Base-by-base conservation (phyloP, 768 basidiomycete genomes). In the Terana coerulea region DNA sequence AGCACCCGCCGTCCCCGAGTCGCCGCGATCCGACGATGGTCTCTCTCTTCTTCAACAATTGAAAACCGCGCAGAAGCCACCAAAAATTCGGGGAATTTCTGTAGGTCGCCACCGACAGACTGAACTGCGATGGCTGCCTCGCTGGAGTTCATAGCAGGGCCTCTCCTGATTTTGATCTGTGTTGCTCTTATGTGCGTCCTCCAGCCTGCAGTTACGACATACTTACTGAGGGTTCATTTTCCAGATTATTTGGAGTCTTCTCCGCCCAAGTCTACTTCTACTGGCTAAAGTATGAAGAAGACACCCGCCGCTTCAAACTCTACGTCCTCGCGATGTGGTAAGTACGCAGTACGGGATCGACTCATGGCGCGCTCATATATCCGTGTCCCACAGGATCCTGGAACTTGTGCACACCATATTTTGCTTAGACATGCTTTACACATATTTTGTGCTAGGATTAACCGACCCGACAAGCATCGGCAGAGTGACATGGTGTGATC, bases 261-360 rank as follows among this genome's bases (percentile, higher is more conserved):
- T 22, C 35, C 9, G 26, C 47, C 24, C 47, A 49, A 17, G 35
- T 49, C 11, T 49, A 49, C 25, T 49, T 14, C 34, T 49, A 49
- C 21, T 37, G 35, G 25, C 8, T 14, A 3, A 21, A 21, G 7
- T 49, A 49, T 17, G 35, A 49, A 5, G 39, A 36, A 14, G 47
- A 49, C 28, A 22, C 33, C 15, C 19, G 14, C n/a, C 14, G 22
- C 8, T 21, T 49, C 21, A 21, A 29, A 36, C 11, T 6, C 36
- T 49, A 37, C 24, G 35, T 49, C 24, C 14, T 34, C 14, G 4
- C 17, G 22, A 8, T 49, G 19, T 35, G 47, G 47, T 49, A 21
- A 7, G 45, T 29, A 21, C 24, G 26, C 17, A 26, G 5, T 2
- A 5, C 41, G 17, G 21, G n/a, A n/a, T n/a, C n/a, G n/a, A n/a